These are phyloP conservation scores for Diaporthe aspalathi DNA, from an alignment of 2,329 filamentous ascomycete species.

Conservation along the genomic window DNA sequence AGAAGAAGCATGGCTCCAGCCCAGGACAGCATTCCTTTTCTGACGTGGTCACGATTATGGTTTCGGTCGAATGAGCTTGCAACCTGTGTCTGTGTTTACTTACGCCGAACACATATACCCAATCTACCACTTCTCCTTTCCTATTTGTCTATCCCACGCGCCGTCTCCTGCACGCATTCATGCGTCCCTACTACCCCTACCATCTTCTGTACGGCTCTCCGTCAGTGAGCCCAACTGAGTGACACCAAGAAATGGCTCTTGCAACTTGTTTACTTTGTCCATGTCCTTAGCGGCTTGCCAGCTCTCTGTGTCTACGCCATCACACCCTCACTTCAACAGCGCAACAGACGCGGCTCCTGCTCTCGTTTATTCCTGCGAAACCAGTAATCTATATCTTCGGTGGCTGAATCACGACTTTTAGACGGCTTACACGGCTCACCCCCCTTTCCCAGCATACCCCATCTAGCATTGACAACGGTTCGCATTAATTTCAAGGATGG, in stretches of 20 bases:
- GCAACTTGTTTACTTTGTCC: neutral
- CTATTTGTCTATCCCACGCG: slow-evolving; percentile 1
- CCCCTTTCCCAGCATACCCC: slow-evolving; percentile 21
- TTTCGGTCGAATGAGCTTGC: slow-evolving; percentile 5
- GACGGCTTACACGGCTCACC: neutral
- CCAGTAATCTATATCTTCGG: neutral
- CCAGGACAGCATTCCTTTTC: slow-evolving; percentile 2
- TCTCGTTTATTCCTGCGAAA: neutral
- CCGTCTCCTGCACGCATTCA: slow-evolving; percentile 15
- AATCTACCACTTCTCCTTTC: slow-evolving; percentile 10
- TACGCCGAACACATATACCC: slow-evolving; percentile 24
- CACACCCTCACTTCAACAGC: slow-evolving; percentile 7
- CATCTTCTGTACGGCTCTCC: neutral
- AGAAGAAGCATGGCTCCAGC: neutral
- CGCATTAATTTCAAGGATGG: slow-evolving; percentile 32
- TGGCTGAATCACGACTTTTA: slow-evolving; percentile 10
- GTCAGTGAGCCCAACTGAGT: neutral
- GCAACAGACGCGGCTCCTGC: neutral
- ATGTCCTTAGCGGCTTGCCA: slow-evolving; percentile 31
- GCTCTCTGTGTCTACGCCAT: neutral
- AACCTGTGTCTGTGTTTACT: slow-evolving; percentile 17
- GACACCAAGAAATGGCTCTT: slow-evolving; percentile 29
- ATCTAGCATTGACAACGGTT: slow-evolving; percentile 12
- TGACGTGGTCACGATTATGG: slow-evolving; percentile 24
- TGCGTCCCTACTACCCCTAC: neutral